These are phyloP conservation scores for Euryodendron excelsum DNA, from an alignment of 148 eudicot species.

Conservation along the genomic window DNA sequence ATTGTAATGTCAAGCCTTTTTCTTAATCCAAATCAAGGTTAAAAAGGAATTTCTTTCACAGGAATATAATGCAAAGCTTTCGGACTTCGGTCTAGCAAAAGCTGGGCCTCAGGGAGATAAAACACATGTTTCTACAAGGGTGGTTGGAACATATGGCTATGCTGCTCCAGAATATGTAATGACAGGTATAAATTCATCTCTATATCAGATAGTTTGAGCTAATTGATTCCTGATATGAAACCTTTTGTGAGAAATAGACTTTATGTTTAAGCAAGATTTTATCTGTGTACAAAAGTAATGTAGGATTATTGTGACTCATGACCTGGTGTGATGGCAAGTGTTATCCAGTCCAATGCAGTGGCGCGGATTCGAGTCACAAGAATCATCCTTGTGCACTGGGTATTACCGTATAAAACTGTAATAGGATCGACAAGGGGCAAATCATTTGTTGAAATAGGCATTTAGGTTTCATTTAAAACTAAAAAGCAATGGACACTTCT, in stretches of 20 bases:
- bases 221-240: not conserved
- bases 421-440: not conserved
- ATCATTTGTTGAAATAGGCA: not conserved
- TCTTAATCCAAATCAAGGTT: not conserved
- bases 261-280: not conserved
- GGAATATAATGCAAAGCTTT: slow-evolving; percentile 96
- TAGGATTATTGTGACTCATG: no score
- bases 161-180: slow-evolving; percentile 99
- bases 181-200: slow-evolving; percentile 60
- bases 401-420: no score
- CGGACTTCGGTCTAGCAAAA: slow-evolving; percentile 94
- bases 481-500: no score
- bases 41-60: slow-evolving; percentile 20
- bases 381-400: no score
- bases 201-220: not conserved
- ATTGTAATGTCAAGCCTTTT: not conserved
- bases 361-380: no score
- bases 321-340: no score
- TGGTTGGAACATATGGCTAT: slow-evolving; percentile 96
- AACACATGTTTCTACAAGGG: slow-evolving; percentile 94
- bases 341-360: no score
- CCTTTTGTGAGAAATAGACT: not conserved
- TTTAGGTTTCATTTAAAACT: not conserved
- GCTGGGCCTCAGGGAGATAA: slow-evolving; percentile 98
- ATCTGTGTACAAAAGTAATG: no score